phyloP scores from a whole-genome alignment of 331 rosid species.

The Dryas integrifolia region DNA sequence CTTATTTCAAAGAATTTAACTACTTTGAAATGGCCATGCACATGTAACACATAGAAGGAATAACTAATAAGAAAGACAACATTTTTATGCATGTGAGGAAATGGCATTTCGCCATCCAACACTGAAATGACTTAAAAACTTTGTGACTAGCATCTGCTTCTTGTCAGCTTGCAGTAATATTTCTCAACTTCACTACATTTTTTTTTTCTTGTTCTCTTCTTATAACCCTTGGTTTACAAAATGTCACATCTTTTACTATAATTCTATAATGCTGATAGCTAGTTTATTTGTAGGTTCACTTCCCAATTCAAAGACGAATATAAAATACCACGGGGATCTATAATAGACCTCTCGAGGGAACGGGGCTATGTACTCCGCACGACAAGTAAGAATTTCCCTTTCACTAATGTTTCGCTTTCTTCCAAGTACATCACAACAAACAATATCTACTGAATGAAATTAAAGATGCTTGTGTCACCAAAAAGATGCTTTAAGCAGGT shows the following conservation, averaged over 20 bases:
- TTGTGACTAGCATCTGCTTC: background rate
- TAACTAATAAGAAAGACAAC: too few species aligned
- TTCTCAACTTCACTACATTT: constrained; percentile 8
- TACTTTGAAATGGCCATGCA: background rate
- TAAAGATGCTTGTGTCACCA: background rate
- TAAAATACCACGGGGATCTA: constrained; percentile 82
- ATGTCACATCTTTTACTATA: constrained; percentile 8
- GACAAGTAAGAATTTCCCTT: constrained; percentile 54
- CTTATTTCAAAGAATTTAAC: background rate
- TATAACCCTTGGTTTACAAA: background rate
- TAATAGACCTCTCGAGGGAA: constrained; percentile 70
- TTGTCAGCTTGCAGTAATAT: background rate
- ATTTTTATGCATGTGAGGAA: background rate
- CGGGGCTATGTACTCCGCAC: constrained; percentile 75
- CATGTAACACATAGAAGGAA: too few species aligned
- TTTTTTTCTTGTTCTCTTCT: background rate
- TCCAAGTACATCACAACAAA: background rate
- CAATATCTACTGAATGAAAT: background rate
- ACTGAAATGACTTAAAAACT: background rate
- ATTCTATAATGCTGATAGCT: constrained; percentile 19
- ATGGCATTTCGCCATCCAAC: background rate
- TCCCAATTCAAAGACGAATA: constrained; percentile 89
- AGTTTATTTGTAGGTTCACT: constrained; percentile 69
- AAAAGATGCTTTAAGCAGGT: background rate
- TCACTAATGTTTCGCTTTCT: background rate